Percentiles rank a stretch among this genome's conserved stretches.
phyloP scores from a whole-genome alignment of 805 yeast genomes.

The Lachancea sp. region DNA sequence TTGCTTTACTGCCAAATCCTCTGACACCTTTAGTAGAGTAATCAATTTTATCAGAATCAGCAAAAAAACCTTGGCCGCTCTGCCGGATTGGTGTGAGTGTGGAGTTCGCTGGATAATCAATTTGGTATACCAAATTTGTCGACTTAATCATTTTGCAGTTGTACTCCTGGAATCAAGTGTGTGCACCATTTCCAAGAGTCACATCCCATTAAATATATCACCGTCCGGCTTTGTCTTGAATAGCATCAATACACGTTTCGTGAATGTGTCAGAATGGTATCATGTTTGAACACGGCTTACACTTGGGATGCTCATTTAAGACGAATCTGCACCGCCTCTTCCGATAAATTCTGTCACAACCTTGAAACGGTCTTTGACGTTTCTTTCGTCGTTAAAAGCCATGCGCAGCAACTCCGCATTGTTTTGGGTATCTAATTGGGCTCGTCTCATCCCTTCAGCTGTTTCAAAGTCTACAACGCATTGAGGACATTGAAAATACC shows the following conservation, averaged over 20 bases:
- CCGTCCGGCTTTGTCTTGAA: too few species aligned
- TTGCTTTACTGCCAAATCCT: not conserved
- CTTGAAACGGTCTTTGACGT: constrained; percentile 56
- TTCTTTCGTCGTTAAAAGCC: constrained; percentile 43
- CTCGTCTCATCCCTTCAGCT: constrained; percentile 47
- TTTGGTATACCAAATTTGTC: constrained; percentile 17
- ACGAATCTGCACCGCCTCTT: constrained; percentile 70
- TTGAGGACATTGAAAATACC: constrained; percentile 54
- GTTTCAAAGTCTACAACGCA: constrained; percentile 71
- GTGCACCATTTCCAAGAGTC: not conserved
- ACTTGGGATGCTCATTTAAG: constrained; percentile 3
- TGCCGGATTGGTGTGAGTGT: constrained; percentile 32
- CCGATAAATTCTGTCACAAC: constrained; percentile 79
- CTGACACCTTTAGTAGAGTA: too few species aligned
- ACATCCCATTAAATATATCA: not conserved
- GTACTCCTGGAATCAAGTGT: not conserved
- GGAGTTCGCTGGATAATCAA: constrained; percentile 20
- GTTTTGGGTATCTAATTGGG: constrained; percentile 57
- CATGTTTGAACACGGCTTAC: constrained; percentile 6
- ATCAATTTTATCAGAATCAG: not conserved
- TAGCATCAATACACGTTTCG: not conserved
- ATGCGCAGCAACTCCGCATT: constrained; percentile 57
- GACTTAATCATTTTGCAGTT: constrained; percentile 26
- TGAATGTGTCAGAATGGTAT: constrained; percentile 16
- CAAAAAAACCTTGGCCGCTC: constrained; percentile 27